phyloP scores from a whole-genome alignment of 2,329 filamentous ascomycete species.

The Colletotrichum liriopes region DNA sequence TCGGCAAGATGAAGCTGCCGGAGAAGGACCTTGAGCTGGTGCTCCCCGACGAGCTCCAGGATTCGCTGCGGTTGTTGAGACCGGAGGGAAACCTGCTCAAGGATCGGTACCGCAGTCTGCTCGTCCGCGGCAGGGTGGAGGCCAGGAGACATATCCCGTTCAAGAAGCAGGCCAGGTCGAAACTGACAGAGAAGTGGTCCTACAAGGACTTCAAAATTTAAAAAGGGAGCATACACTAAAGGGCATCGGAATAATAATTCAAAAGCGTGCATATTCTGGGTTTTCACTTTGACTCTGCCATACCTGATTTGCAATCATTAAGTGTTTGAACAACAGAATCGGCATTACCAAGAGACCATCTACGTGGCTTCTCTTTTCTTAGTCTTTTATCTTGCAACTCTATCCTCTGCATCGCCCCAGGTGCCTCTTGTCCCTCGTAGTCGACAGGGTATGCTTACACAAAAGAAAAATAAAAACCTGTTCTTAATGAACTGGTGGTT shows the following conservation, averaged over 20 bases:
- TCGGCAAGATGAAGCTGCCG: constrained; percentile 82
- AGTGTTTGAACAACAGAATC: neutral
- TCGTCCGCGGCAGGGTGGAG: constrained; percentile 93
- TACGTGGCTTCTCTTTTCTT: neutral
- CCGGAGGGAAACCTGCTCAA: constrained; percentile 96
- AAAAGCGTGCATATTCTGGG: constrained; percentile 28
- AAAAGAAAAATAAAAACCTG: neutral
- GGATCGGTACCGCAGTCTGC: constrained; percentile 90
- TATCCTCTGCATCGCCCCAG: neutral
- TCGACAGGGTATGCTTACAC: constrained; percentile 34
- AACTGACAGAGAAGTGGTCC: constrained; percentile 94
- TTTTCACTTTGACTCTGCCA: neutral
- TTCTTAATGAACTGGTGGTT: neutral
- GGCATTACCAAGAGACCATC: constrained; percentile 16
- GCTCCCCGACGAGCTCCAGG: constrained; percentile 85
- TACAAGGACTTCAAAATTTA: constrained; percentile 88
- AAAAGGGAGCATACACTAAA: neutral
- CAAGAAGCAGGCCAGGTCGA: constrained; percentile 85
- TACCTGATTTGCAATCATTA: neutral
- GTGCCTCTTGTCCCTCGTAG: constrained; percentile 21
- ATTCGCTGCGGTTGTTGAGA: constrained; percentile 85
- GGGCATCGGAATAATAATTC: constrained; percentile 31
- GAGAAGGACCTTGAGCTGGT: constrained; percentile 87
- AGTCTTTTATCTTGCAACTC: neutral
- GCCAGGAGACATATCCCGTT: constrained; percentile 83